Evolutionary conservation across 768 basidiomycete species (phyloP), one percentile per base, ranked within the genome.

Genomic region (Suillus fuscotomentosus): DNA sequence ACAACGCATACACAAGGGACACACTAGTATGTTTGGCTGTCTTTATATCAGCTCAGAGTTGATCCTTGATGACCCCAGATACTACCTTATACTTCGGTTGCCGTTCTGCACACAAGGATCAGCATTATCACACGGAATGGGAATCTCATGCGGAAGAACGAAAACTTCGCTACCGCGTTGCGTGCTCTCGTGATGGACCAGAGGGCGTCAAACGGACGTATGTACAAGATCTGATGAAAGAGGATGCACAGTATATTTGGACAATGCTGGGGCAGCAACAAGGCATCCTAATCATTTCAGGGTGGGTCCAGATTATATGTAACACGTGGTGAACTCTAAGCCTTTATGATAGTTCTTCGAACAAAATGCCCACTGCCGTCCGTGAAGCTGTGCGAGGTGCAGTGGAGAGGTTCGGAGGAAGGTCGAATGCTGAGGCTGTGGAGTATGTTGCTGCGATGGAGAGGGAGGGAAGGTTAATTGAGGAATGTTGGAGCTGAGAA

Each of bases 291-390:
- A 31, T 31, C 31, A 31, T 31, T 2, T 31, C 31, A 31, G 31
- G 31, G 96, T 95, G 67, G 61, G 89, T 70, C 13, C 42, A 55
- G 7, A 11, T 60, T 1, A 11, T 3, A n/a, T 45, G 39, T 56
- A 56, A 57, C 61, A 48, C 70, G 31, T 55, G 42, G 63, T 60
- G n/a, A 9, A 45, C 38, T 7, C 10, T 54, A 31, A 67, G 17
- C 34, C 15, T n/a, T 27, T 15, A 10, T 36, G n/a, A 6, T 70
- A 97, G 96, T 27, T 96, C 97, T 0, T 93, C 95, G 0, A 96
- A 95, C 75, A 92, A 97, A 73, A 99, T 99, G 95, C 42, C 97
- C 2, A 82, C 86, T 9, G 91, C 87, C 0, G 95, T 98, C 15
- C 89, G 88, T 11, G 45, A 47, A n/a, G 45, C 91, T 0, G 74